Evolutionary conservation across 2,329 filamentous ascomycete genomes (phyloP), one percentile per base, ranked within the genome.

Genomic region (Arthrobotrys megalospora): DNA sequence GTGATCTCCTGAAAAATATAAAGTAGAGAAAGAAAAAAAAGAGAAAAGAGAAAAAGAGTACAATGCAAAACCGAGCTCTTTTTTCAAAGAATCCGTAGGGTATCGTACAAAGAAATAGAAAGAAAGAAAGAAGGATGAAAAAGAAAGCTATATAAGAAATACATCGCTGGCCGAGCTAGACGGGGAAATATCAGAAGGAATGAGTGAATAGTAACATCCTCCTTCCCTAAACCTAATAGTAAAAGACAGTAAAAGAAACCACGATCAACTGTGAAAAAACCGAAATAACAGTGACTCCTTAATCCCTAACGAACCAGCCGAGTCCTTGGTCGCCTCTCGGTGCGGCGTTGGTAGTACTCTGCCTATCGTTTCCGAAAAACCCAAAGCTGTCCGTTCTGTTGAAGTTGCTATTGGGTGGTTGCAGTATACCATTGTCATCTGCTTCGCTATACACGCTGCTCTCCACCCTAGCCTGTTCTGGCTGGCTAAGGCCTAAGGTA

Each of bases 281-380:
- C 28, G 65, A 50, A 62, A 52, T 28, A 36, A 72, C 36, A 64
- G 53, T 47, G 41, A 68, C 72, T 67, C 60, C 67, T 72, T 78
- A 78, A 60, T 78, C 67, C 62, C 75, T 47, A 53, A 72, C 67
- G 63, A 78, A 78, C 75, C 75, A 78, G 60, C 67, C 75, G 47
- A 78, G 63, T 16, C 75, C 75, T 58, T 78, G 67, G 64, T 68
- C 75, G 19, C 75, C 75, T 48, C 75, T 60, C 45, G 75, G 75
- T 41, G 75, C 38, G 53, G 50, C 38, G 28, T 45, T 70, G 11
- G 6, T 71, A 32, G 24, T 78, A 45, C 24, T 65, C 28, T 70
- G 73, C 45, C 75, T 62, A 53, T 78, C 75, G 24, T 72, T 78
- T 16, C 75, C 75, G 36, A 78, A 78, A 45, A 78, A 78, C 14